phyloP scores from a whole-genome alignment of 768 basidiomycete species.

The Kwoniella mangroviensis region DNA sequence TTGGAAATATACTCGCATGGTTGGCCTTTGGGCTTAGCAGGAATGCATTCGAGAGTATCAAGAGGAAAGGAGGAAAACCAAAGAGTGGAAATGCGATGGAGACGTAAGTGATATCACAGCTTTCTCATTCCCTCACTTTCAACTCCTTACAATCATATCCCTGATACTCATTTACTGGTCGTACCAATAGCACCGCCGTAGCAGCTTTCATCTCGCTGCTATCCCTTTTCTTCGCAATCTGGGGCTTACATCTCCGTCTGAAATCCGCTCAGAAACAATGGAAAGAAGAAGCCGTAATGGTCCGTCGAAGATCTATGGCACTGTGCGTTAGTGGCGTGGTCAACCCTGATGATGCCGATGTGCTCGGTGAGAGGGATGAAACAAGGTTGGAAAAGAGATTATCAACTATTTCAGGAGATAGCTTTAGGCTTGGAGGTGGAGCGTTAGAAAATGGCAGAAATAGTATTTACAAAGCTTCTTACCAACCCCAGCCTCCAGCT shows the following conservation, averaged over 20 bases:
- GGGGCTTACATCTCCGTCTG: slow-evolving; percentile 50
- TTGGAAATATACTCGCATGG: slow-evolving; percentile 56
- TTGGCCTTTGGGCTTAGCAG: slow-evolving; percentile 50
- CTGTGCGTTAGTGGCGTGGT: slow-evolving; percentile 9
- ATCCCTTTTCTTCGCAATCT: slow-evolving; percentile 43
- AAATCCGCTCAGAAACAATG: slow-evolving; percentile 39
- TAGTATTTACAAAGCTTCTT: slow-evolving; percentile 33
- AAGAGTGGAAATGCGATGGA: slow-evolving; percentile 54
- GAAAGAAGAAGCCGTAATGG: slow-evolving; percentile 51
- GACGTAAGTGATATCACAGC: slow-evolving; percentile 38
- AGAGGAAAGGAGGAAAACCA: slow-evolving; percentile 36
- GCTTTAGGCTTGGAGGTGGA: slow-evolving; percentile 1
- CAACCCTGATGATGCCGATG: slow-evolving; percentile 9
- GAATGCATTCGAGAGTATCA: slow-evolving; percentile 40
- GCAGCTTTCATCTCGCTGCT: slow-evolving; percentile 49
- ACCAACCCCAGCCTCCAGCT: slow-evolving; percentile 10
- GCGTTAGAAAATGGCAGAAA: slow-evolving; percentile 9
- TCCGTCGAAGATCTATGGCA: slow-evolving; percentile 47
- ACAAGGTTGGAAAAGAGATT: slow-evolving; percentile 15
- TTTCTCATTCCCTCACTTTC: neutral
- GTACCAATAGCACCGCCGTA: slow-evolving; percentile 39
- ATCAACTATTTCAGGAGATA: neutral
- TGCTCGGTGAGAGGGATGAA: slow-evolving; percentile 12
- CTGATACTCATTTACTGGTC: neutral
- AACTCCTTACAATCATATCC: neutral